These are phyloP conservation scores for Trichoderma koningii DNA, from an alignment of 2,329 filamentous ascomycete species.

Conservation along the genomic window DNA sequence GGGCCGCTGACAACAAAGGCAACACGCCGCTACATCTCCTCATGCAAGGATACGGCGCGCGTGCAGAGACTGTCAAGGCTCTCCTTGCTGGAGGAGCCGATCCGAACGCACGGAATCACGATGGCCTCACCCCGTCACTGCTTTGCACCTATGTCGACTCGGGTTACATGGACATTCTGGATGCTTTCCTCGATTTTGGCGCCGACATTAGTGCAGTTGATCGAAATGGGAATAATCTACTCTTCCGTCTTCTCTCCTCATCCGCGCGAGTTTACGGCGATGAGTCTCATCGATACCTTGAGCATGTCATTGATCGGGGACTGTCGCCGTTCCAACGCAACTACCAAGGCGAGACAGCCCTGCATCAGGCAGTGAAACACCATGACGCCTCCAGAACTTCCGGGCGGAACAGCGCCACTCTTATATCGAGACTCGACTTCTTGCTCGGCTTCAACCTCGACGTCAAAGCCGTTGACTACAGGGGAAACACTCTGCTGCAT, in stretches of 20 bases:
- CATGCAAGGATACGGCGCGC: neutral
- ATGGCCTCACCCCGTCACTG: constrained; percentile 30
- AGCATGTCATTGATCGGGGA: constrained; percentile 28
- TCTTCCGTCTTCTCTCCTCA: constrained; percentile 26
- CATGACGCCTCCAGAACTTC: neutral
- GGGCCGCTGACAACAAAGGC: constrained; percentile 29
- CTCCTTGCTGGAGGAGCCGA: constrained; percentile 32
- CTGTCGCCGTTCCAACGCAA: constrained; percentile 28
- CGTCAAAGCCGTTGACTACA: constrained; percentile 28
- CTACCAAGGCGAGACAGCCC: constrained; percentile 27
- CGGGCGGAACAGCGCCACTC: neutral
- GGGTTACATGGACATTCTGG: neutral
- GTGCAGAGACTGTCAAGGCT: neutral
- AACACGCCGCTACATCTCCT: constrained; percentile 32
- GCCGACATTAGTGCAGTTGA: constrained; percentile 32
- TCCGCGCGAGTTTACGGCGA: neutral
- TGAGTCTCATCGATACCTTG: constrained; percentile 23
- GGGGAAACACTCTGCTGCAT: constrained; percentile 34
- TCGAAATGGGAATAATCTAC: constrained; percentile 27
- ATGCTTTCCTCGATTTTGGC: constrained; percentile 30
- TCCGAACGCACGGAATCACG: constrained; percentile 30
- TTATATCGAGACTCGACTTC: constrained; percentile 25
- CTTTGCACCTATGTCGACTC: neutral
- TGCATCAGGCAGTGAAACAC: constrained; percentile 29
- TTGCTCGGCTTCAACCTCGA: constrained; percentile 25